Conservation (phyloP, 257 asterid genomes). For the Gentiana macrophylla region DNA sequence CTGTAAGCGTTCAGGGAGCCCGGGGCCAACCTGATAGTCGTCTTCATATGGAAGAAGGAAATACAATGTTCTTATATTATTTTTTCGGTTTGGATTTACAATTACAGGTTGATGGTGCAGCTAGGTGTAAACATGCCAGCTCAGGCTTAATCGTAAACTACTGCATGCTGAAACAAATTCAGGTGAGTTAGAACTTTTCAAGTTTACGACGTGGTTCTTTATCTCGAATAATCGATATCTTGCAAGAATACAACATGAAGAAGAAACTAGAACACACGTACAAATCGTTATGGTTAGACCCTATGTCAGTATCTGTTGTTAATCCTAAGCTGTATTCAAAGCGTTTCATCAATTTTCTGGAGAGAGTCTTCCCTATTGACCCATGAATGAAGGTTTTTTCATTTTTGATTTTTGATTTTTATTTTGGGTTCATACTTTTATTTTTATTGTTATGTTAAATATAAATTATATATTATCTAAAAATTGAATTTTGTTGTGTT, state of each 20-base stretch:
- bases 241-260: slow-evolving; percentile 76
- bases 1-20: no score
- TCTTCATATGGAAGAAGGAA: no score
- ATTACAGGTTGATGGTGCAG: slow-evolving; percentile 82
- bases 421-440: no score
- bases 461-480: no score
- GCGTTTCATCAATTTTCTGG: slow-evolving; percentile 58
- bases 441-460: no score
- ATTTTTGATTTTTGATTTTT: no score
- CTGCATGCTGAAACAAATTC: slow-evolving; percentile 41
- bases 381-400: no score
- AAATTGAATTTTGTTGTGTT: no score
- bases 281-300: slow-evolving; percentile 25
- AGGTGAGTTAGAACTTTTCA: slow-evolving; percentile 65
- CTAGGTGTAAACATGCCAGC: slow-evolving; percentile 99
- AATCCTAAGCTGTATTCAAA: slow-evolving; percentile 19
- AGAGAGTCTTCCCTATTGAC: slow-evolving; percentile 45
- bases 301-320: no score
- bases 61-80: no score
- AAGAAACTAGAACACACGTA: slow-evolving; percentile 59
- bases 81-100: no score
- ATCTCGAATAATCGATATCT: slow-evolving; percentile 74
- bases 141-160: slow-evolving; percentile 63
- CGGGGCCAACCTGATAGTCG: no score
- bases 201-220: slow-evolving; percentile 86